Base-by-base conservation (phyloP, 176 grass and related monocot genomes). In the Cocos nucifera region DNA sequence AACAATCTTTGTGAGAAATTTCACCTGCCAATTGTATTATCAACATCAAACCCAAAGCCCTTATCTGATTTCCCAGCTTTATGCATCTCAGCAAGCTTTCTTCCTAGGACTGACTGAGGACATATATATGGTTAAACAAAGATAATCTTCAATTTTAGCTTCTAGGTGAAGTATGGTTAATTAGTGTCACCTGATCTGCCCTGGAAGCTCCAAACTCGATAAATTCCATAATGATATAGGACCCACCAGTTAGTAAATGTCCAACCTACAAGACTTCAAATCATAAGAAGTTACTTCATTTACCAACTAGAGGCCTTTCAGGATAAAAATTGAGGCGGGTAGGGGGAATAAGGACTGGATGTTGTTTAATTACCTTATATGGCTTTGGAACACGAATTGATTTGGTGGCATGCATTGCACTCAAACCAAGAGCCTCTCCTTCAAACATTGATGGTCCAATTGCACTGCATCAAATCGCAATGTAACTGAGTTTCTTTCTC, bases 191-290 rank as follows among this genome's bases (percentile, higher is more conserved):
- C 93, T 98, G 93, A 68, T 82, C 72, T 70, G 76, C 76, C 58
- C 84, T 86, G 54, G 79, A 88, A 66, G 74, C 30, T 32, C 87
- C 87, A 61, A 92, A 98, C 56, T 89, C 70, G 80, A 92, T 98
- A 70, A 81, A 98, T 69, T 98, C 87, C 87, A 98, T 92, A 59
- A 98, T 86, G 54, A 98, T 92, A 80, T 83, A 98, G 27, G 93
- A 98, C 59, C 93, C 93, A 51, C 84, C 88, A 22, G 58, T 74
- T 22, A 84, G 84, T 63, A 98, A 80, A 0, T 76, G 59, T 3
- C 84, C 82, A 78, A 89, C 87, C 93, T 98, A 65, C 56, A 74
- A 17, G 35, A 44, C 28, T 30, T 12, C 35, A 44, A 44, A 44
- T 44, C 35, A 44, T 44, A 44, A 44, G 35, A 14, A 44, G 35